A percentile compares a stretch with the other conserved stretches of the same genome.
These are phyloP conservation scores for Syncephalastrum contaminatum DNA, from an alignment of 371 early-diverging fungal genomes.

Conservation along the genomic window DNA sequence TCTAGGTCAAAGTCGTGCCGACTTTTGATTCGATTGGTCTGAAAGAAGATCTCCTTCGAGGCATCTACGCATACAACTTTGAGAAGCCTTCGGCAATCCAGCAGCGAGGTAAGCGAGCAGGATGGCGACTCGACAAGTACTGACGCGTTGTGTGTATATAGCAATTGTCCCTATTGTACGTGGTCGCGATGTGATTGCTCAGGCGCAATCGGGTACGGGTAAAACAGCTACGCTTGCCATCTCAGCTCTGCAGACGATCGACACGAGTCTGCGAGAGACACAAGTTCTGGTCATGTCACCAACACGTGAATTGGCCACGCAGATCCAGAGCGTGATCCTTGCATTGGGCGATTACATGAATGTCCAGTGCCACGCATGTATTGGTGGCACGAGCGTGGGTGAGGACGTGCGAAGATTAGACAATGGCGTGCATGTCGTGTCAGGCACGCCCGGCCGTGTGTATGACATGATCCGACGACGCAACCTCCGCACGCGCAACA, in stretches of 20 bases:
- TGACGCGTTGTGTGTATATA: conserved; percentile 4
- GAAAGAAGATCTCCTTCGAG: conserved; percentile 94
- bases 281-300: conserved; percentile 98
- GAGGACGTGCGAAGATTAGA: conserved; percentile 92
- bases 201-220: conserved; percentile 99
- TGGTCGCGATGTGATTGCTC: conserved; percentile 97
- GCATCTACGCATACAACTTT: conserved; percentile 95
- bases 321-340: conserved; percentile 93
- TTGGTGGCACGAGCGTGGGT: conserved; percentile 94
- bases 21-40: conserved; percentile 93
- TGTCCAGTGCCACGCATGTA: conserved; percentile 92
- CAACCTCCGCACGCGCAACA: conserved; percentile 80
- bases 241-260: conserved; percentile 93
- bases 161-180: conserved; percentile 94
- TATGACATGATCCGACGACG: conserved; percentile 97
- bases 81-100: conserved; percentile 98
- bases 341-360: conserved; percentile 95
- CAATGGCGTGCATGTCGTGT: conserved; percentile 92
- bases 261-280: conserved; percentile 78
- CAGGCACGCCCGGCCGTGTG: conserved; percentile 99
- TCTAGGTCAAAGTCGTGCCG: conserved; percentile 67
- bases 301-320: conserved; percentile 99
- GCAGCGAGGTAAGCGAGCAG: conserved; percentile 79
- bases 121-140: no score
- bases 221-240: conserved; percentile 99